Evolutionary conservation across 2,329 filamentous ascomycete species (phyloP).

Genomic region (Ceratocystis colombiana): DNA sequence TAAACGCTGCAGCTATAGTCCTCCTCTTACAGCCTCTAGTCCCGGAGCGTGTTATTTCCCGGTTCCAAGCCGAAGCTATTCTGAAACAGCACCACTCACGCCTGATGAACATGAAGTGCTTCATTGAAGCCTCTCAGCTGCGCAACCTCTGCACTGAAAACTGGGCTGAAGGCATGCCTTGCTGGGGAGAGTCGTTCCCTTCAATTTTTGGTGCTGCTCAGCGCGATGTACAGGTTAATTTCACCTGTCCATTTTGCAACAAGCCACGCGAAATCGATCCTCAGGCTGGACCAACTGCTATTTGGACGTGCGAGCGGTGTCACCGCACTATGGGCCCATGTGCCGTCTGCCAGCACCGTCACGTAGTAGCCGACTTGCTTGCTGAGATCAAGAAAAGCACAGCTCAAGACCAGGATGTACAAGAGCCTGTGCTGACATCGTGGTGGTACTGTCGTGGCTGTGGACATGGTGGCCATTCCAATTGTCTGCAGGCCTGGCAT

Average conservation of each 20-base stretch:
- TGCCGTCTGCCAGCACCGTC: conserved; percentile 48
- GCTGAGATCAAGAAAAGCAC: conserved; percentile 28
- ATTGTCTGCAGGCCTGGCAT: conserved; percentile 53
- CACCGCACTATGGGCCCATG: conserved; percentile 45
- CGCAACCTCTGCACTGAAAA: conserved; percentile 51
- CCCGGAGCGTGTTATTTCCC: conserved; percentile 45
- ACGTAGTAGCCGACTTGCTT: conserved; percentile 36
- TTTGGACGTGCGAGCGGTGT: conserved; percentile 53
- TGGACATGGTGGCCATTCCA: conserved; percentile 51
- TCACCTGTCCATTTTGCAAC: conserved; percentile 46
- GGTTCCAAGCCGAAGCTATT: conserved; percentile 46
- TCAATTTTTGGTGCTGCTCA: conserved; percentile 46
- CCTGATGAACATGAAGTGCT: conserved; percentile 49
- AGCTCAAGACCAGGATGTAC: conserved; percentile 24
- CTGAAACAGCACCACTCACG: conserved; percentile 51
- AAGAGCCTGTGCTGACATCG: conserved; percentile 33
- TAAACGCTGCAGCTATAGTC: conserved; percentile 52
- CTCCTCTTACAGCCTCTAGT: conserved; percentile 50
- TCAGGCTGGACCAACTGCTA: conserved; percentile 34
- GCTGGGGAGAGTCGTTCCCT: conserved; percentile 47
- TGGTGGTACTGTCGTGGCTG: conserved; percentile 58
- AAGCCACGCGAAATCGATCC: conserved; percentile 47
- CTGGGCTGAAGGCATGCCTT: conserved; percentile 43
- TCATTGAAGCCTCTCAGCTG: conserved; percentile 50
- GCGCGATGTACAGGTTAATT: conserved; percentile 44